Evolutionary conservation across 1,284 basidiomycete species (phyloP).

Genomic region (Rhodotorula sp.): DNA sequence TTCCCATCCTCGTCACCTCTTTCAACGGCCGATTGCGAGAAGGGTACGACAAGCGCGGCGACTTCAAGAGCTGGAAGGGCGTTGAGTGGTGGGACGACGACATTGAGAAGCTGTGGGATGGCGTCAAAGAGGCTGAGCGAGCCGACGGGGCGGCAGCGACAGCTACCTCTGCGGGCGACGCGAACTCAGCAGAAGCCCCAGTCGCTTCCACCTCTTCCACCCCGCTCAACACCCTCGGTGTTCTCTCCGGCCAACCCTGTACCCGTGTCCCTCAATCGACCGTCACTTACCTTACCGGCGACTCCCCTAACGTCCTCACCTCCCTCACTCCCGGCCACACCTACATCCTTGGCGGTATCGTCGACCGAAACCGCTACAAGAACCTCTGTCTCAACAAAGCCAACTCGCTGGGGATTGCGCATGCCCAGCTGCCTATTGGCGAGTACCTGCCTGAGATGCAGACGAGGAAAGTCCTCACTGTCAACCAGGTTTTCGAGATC

Average conservation of each 20-base stretch:
- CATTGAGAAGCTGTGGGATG: conserved; percentile 65
- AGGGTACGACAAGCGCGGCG: conserved; percentile 66
- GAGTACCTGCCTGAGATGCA: conserved; percentile 75
- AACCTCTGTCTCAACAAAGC: conserved; percentile 89
- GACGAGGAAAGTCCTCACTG: conserved; percentile 92
- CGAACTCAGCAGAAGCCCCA: neutral
- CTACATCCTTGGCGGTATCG: conserved; percentile 95
- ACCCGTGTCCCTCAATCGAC: conserved; percentile 51
- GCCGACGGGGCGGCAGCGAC: neutral
- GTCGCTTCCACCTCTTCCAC: neutral
- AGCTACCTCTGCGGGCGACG: too few relatives aligned
- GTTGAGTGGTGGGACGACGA: conserved; percentile 76
- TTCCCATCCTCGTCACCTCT: conserved; percentile 74
- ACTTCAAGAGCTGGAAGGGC: conserved; percentile 75
- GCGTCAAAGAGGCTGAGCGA: neutral
- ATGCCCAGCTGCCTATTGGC: conserved; percentile 89
- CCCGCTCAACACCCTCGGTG: conserved; percentile 17
- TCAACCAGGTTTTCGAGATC: conserved; percentile 94
- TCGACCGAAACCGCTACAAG: conserved; percentile 97
- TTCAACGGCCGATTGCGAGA: conserved; percentile 66
- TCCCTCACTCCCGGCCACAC: conserved; percentile 61
- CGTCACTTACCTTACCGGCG: conserved; percentile 91
- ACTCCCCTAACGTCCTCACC: conserved; percentile 78
- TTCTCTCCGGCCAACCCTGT: conserved; percentile 10
- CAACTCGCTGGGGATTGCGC: conserved; percentile 65